Base-by-base conservation (phyloP, 179 eudicot species). In the Nepenthes alata region DNA sequence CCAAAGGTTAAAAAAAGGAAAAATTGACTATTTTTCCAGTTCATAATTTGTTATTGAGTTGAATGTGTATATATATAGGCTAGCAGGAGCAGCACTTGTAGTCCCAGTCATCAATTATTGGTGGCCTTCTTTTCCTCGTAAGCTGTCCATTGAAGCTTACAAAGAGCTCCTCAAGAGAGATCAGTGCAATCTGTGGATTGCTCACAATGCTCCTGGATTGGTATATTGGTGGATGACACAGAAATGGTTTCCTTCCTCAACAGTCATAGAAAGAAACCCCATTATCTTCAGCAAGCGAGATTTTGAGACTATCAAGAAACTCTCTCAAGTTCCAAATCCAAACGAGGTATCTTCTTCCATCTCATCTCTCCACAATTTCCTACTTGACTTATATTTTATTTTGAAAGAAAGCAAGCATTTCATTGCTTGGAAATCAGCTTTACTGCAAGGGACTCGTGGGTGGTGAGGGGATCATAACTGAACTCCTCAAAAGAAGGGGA, bases 91-190 rank as follows among this genome's bases (percentile, higher is more conserved):
- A 3, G 77, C 72, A 9, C 55, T 73, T 38, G 37, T 73, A 49
- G 77, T 63, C 3, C 77, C 77, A 11, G 77, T 73, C 8, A 47
- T 68, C 39, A 73, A 73, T 59, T 73, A 58, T 41, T 68, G 72
- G 77, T 68, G 77, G 77, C 65, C 72, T 25, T 67, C 65, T 37
- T 68, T 67, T 53, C 76, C 76, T 15, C 37, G 36, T 3, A n/a
- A 63, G 8, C 16, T 73, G 61, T 5, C 62, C 1, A 55, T 6
- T n/a, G 65, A 58, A n/a, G 69, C 54, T 1, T 69, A 53, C 36
- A 69, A 37, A 10, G 13, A 35, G 67, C 59, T 60, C 3, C 66
- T 36, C 4, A 48, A 35, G 58, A 57, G 58, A 16, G 75, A 72
- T 15, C 67, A 53, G 38, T 44, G 61, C 13, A 67, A 51, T 45